phyloP scores from a whole-genome alignment of 495 filamentous ascomycete genomes.

The Aspergillus baeticus region DNA sequence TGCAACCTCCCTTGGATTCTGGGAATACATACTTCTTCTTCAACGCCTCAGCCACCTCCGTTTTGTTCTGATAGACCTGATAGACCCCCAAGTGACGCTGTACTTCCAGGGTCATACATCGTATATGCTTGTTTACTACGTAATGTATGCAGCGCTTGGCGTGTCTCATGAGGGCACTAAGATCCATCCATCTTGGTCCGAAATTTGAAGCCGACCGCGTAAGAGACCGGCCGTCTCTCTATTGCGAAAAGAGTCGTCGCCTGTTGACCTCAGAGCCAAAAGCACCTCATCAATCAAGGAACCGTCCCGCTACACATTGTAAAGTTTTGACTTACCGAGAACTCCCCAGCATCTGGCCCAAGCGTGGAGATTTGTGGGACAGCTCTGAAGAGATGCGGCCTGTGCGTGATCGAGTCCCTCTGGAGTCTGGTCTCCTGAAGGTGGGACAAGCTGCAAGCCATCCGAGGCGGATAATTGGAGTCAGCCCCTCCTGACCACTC shows the following conservation, averaged over 20 bases:
- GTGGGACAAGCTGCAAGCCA: conserved; percentile 22
- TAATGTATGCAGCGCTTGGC: conserved; percentile 3
- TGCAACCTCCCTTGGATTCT: neutral
- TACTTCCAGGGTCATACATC: too few relatives aligned
- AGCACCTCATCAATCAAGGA: too few relatives aligned
- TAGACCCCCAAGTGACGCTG: neutral
- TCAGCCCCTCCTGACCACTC: neutral
- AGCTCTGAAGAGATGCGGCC: conserved; percentile 20
- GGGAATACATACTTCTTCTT: neutral
- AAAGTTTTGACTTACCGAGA: neutral
- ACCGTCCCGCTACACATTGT: neutral
- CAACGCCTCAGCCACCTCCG: neutral
- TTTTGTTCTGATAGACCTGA: neutral
- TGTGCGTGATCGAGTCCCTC: conserved; percentile 20
- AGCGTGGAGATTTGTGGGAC: conserved; percentile 13
- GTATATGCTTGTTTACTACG: neutral
- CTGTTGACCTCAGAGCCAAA: too few relatives aligned
- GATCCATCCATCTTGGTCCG: neutral
- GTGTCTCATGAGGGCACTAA: conserved; percentile 5
- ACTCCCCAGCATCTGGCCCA: conserved; percentile 2
- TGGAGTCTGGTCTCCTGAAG: neutral
- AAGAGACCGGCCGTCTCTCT: neutral
- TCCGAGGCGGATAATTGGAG: conserved; percentile 11
- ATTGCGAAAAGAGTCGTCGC: neutral
- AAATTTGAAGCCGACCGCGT: neutral